A percentile compares a stretch with the other conserved stretches of the same genome.
Evolutionary conservation across 2,329 filamentous ascomycete genomes (phyloP).

Genomic region (Claviceps arundinis): DNA sequence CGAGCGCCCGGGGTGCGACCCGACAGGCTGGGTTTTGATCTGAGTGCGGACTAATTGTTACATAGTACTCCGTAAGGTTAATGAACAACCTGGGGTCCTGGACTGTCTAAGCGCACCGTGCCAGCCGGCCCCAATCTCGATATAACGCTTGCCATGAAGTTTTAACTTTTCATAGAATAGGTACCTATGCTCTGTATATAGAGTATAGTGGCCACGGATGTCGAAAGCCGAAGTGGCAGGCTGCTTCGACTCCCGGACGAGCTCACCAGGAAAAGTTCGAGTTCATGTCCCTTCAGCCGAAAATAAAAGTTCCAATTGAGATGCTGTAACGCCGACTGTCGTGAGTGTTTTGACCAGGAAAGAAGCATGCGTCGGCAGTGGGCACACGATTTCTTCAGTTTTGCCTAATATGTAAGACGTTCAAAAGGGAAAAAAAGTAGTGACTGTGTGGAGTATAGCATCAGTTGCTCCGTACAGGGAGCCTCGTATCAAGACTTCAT

Average conservation of each 20-base stretch:
- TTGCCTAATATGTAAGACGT: no score
- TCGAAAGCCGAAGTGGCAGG: not conserved
- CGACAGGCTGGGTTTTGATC: conserved; percentile 10
- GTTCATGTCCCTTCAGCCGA: not conserved
- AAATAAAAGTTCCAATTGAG: no score
- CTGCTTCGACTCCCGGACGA: not conserved
- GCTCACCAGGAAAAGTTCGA: not conserved
- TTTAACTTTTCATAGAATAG: not conserved
- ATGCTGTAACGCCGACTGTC: not conserved
- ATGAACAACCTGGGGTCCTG: not conserved
- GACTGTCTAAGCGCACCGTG: not conserved
- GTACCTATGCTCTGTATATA: not conserved
- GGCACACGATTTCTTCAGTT: no score
- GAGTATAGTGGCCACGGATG: not conserved
- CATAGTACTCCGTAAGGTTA: no score
- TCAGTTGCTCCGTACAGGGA: no score
- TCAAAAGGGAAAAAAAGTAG: no score
- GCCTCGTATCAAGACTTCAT: no score
- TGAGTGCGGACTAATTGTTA: conserved; percentile 6
- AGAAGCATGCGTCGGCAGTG: no score
- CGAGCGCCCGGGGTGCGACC: conserved; percentile 5
- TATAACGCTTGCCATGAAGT: not conserved
- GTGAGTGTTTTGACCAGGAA: no score
- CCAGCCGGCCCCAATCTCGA: not conserved
- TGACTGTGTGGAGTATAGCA: no score